Base-by-base conservation (phyloP, 2,329 filamentous ascomycete genomes). In the Aschersonia sp. region DNA sequence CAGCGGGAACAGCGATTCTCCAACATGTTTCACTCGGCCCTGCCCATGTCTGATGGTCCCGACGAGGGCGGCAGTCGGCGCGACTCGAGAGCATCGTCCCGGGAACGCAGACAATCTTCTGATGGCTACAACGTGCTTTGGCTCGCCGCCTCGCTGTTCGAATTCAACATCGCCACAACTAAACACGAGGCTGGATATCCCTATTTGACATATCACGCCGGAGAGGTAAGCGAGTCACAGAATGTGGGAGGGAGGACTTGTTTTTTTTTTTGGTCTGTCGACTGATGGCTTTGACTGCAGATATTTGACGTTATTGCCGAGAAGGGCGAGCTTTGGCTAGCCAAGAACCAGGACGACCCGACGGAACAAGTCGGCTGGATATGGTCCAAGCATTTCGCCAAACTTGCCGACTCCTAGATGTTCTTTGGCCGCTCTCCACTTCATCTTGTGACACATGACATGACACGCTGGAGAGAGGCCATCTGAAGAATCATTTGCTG, bases 331-430 rank as follows among this genome's bases (percentile, higher is more conserved):
- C 75, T 97, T 45, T 98, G 92, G 92, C 79, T 98, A 49, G 92
- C 92, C 47, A 87, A 87, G 64, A 98, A 98, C 61, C 92, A 98
- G 66, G 92, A 98, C 59, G 92, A 98, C 63, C 70, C 79, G 1
- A 73, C 71, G 9, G 77, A 84, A 53, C 75, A 81, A 53, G 81
- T 97, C 35, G 92, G 92, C 46, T 98, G 92, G 92, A 95, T 98
- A 58, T 98, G 92, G 92, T 94, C 89, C 58, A 95, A 95, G 65
- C 92, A 98, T 68, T 98, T 98, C 71, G 84, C 84, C 47, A 79
- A 77, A 60, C 59, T 80, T 52, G 76, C 75, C 45, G 76, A 79
- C 58, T 65, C 67, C 47, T 70, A 37, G 12, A 37, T 30, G 5
- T 10, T 14, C 37, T 40, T 29, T 7, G 32, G 35, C 11, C 12